Conservation (phyloP, 208 protist genomes). For the Trypanosoma avium region DNA sequence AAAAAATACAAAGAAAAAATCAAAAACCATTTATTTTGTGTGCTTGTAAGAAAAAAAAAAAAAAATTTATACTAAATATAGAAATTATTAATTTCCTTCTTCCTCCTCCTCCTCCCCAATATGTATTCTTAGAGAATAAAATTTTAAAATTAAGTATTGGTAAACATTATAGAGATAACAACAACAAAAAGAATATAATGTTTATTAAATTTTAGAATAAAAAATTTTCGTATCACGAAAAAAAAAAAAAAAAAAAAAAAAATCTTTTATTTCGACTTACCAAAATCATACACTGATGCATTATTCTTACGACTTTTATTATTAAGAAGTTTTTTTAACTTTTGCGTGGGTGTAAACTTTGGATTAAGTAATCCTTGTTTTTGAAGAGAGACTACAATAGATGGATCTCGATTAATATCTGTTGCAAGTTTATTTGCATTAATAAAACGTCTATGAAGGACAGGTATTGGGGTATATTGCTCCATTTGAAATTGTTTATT, state of each 20-base stretch:
- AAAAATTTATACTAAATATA: background rate
- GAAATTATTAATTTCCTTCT: background rate
- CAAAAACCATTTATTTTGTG: too few species aligned
- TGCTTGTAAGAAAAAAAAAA: background rate
- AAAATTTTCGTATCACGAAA: background rate
- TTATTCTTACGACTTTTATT: constrained; percentile 35
- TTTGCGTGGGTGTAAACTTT: constrained; percentile 48
- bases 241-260: constrained; percentile 1
- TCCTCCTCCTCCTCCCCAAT: too few species aligned
- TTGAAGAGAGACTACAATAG: constrained; percentile 48
- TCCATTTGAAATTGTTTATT: constrained; percentile 73
- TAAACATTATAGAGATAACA: background rate
- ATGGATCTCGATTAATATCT: constrained; percentile 59
- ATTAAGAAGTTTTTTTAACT: constrained; percentile 39
- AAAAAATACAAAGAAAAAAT: background rate
- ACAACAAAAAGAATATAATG: too few species aligned
- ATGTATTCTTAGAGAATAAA: background rate
- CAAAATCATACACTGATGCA: constrained; percentile 4
- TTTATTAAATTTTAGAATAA: too few species aligned
- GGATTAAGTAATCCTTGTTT: constrained; percentile 48
- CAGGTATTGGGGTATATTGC: constrained; percentile 67
- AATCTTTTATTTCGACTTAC: background rate
- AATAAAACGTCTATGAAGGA: constrained; percentile 54
- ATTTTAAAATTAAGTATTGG: background rate
- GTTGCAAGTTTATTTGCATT: constrained; percentile 51